Conservation (phyloP, 495 filamentous ascomycete genomes). For the Neurospora pannonica region DNA sequence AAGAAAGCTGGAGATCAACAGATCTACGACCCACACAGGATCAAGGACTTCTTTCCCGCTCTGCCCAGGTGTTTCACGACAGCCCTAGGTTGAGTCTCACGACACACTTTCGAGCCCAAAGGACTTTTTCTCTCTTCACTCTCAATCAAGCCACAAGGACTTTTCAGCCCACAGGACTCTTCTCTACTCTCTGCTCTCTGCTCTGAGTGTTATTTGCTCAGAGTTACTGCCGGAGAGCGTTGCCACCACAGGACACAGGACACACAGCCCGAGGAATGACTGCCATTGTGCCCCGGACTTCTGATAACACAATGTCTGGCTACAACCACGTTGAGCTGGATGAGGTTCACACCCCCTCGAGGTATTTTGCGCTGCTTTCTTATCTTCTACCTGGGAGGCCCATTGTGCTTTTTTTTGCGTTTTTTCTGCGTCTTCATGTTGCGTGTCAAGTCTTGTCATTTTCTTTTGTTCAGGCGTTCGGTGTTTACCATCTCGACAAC, state of each 20-base stretch:
- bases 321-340: constrained; percentile 40
- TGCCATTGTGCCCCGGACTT: constrained; percentile 32
- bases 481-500: not conserved
- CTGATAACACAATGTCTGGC: constrained; percentile 34
- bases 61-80: constrained; percentile 1
- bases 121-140: not conserved
- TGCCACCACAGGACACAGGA: constrained; percentile 3
- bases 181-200: constrained; percentile 7
- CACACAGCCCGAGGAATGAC: constrained; percentile 22
- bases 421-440: constrained; percentile 13
- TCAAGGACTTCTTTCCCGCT: not conserved
- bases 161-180: constrained; percentile 14
- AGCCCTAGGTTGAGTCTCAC: constrained; percentile 2
- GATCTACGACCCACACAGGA: constrained; percentile 1
- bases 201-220: constrained; percentile 13
- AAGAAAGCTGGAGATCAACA: not conserved
- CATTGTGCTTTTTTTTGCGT: constrained; percentile 19
- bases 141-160: not conserved
- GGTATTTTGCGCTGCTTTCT: constrained; percentile 36
- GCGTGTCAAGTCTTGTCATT: constrained; percentile 17
- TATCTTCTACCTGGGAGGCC: constrained; percentile 23
- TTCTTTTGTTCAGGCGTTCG: constrained; percentile 1
- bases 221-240: not conserved
- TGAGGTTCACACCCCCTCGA: constrained; percentile 44
- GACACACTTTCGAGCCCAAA: not conserved